These are phyloP conservation scores for Carex cristatella DNA, from an alignment of 176 grass and related monocot genomes.

Conservation along the genomic window DNA sequence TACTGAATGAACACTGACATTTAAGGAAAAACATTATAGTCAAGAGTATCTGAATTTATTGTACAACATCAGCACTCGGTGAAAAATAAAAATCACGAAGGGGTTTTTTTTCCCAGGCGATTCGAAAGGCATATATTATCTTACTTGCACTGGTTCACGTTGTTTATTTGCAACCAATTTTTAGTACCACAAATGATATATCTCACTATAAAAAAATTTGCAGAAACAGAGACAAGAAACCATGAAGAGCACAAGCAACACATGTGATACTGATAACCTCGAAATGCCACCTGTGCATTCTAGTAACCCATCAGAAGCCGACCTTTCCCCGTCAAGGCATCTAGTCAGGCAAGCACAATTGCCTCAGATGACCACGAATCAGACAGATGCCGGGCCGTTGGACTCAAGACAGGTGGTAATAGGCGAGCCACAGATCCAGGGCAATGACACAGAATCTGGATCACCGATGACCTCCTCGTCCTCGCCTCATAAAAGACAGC, in stretches of 20 bases:
- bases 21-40: not conserved
- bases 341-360: not conserved
- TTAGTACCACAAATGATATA: not conserved
- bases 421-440: no score
- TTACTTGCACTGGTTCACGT: not conserved
- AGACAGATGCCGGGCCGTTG: not conserved
- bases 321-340: not conserved
- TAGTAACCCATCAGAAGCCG: not conserved
- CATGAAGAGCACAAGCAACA: not conserved
- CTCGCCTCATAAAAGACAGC: not conserved
- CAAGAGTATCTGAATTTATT: not conserved
- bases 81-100: no score
- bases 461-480: no score
- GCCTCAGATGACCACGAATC: not conserved
- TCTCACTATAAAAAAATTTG: not conserved
- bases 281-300: not conserved
- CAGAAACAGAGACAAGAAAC: not conserved
- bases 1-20: not conserved
- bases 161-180: not conserved
- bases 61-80: no score
- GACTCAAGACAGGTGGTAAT: not conserved
- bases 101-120: no score
- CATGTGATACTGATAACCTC: not conserved
- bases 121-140: not conserved
- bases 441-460: no score